Conservation (phyloP, 2,329 filamentous ascomycete genomes). For the Calonectria ilicicola region DNA sequence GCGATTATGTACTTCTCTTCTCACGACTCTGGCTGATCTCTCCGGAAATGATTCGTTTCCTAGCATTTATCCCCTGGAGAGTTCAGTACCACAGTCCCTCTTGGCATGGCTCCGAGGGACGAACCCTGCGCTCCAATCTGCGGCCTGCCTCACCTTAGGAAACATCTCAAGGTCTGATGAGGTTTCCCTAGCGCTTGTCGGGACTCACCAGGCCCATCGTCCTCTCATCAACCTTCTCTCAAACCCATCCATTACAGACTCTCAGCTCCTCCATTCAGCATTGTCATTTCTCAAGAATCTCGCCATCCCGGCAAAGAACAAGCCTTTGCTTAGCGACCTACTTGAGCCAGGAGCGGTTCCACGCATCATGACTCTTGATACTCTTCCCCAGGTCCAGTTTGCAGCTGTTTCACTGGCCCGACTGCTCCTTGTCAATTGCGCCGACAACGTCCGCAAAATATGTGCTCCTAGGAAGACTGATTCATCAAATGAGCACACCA, state of each 20-base stretch:
- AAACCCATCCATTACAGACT: constrained; percentile 53
- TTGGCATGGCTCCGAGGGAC: constrained; percentile 59
- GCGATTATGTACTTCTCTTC: constrained; percentile 62
- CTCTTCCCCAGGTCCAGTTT: constrained; percentile 68
- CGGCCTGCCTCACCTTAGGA: constrained; percentile 71
- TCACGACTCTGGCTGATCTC: constrained; percentile 64
- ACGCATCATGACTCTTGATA: constrained; percentile 65
- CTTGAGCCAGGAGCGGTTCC: constrained; percentile 61
- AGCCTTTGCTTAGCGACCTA: constrained; percentile 61
- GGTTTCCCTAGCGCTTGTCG: constrained; percentile 63
- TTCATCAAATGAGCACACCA: constrained; percentile 47
- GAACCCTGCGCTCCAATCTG: constrained; percentile 62
- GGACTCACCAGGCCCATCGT: constrained; percentile 52
- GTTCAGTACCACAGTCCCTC: constrained; percentile 55
- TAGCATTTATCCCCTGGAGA: constrained; percentile 55
- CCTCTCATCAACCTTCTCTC: constrained; percentile 60
- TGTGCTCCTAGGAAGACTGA: constrained; percentile 53
- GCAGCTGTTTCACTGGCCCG: constrained; percentile 69
- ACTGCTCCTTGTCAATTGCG: constrained; percentile 65
- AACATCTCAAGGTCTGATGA: constrained; percentile 72
- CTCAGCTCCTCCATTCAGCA: constrained; percentile 67
- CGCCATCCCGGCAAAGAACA: constrained; percentile 68
- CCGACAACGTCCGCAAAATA: constrained; percentile 63
- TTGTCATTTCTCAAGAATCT: constrained; percentile 75
- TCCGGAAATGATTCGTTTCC: constrained; percentile 63